These are phyloP conservation scores for Epichloe sylvatica DNA, from an alignment of 2,329 filamentous ascomycete genomes.

Conservation along the genomic window DNA sequence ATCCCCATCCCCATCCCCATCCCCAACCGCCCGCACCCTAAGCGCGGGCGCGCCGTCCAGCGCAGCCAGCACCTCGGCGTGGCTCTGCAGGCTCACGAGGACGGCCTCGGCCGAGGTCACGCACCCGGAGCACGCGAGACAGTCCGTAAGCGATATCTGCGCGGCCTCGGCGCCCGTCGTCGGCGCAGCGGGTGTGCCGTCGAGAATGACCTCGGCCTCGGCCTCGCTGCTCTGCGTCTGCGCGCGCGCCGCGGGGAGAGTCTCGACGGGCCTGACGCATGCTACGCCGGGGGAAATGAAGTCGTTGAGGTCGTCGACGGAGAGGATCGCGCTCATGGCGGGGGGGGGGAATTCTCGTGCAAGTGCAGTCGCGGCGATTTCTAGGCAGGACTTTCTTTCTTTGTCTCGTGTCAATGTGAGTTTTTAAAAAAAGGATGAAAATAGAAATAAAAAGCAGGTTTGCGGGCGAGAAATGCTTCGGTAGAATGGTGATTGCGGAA, in stretches of 20 bases:
- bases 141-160: constrained; percentile 92
- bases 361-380: too few species aligned
- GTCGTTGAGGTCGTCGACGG: constrained; percentile 92
- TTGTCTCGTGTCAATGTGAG: too few species aligned
- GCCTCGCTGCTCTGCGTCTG: constrained; percentile 21
- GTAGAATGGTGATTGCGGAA: too few species aligned
- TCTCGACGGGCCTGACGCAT: constrained; percentile 95
- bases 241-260: constrained; percentile 49
- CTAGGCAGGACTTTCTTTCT: too few species aligned
- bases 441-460: neutral
- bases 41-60: constrained; percentile 54
- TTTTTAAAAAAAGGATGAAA: neutral
- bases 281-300: constrained; percentile 96
- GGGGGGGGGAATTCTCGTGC: too few species aligned
- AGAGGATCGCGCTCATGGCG: constrained; percentile 91
- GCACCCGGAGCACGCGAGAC: constrained; percentile 91
- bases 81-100: constrained; percentile 87
- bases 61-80: constrained; percentile 74
- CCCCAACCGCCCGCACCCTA: constrained; percentile 17
- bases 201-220: constrained; percentile 72
- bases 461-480: neutral
- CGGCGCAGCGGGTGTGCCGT: constrained; percentile 52
- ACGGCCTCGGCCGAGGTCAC: constrained; percentile 96
- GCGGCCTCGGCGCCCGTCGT: constrained; percentile 53
- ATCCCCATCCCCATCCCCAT: constrained; percentile 8